These are phyloP conservation scores for Tilletiaria anomala DNA, from an alignment of 1,284 basidiomycete species.

Conservation along the genomic window DNA sequence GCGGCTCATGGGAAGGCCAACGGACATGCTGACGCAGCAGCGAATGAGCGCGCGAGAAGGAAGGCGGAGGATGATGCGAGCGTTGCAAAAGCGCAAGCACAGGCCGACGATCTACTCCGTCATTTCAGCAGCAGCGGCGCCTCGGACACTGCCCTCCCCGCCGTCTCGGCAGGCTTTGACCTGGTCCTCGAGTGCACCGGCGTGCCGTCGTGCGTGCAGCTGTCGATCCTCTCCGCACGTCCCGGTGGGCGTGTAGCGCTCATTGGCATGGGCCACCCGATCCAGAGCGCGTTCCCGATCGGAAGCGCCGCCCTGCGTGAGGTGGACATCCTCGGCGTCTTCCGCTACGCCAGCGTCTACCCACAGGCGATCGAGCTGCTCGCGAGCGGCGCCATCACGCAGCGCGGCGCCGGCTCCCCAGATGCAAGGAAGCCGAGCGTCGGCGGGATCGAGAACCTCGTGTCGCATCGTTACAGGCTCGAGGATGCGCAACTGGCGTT, in stretches of 20 bases:
- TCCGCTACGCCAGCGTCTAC: constrained; percentile 65
- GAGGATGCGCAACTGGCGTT: constrained; percentile 17
- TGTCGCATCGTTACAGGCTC: constrained; percentile 18
- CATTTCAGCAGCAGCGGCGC: not conserved
- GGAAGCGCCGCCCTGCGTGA: constrained; percentile 69
- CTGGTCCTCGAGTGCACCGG: constrained; percentile 89
- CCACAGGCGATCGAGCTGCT: constrained; percentile 49
- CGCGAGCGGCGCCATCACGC: constrained; percentile 10
- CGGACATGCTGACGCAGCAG: no score
- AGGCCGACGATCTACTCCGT: not conserved
- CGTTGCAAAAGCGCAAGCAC: not conserved
- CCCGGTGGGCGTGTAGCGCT: constrained; percentile 78
- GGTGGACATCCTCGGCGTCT: constrained; percentile 82
- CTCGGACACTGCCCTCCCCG: no score
- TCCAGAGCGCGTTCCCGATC: constrained; percentile 52
- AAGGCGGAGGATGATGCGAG: not conserved
- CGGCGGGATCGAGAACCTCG: constrained; percentile 22
- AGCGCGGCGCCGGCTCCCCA: not conserved
- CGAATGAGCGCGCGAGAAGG: not conserved
- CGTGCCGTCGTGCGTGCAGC: constrained; percentile 50
- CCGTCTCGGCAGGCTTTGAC: constrained; percentile 55
- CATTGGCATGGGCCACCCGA: constrained; percentile 84
- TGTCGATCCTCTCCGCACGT: constrained; percentile 47
- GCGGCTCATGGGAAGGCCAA: no score
- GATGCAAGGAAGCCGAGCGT: constrained; percentile 7